phyloP scores from a whole-genome alignment of 768 basidiomycete genomes.

The Mycena pura region DNA sequence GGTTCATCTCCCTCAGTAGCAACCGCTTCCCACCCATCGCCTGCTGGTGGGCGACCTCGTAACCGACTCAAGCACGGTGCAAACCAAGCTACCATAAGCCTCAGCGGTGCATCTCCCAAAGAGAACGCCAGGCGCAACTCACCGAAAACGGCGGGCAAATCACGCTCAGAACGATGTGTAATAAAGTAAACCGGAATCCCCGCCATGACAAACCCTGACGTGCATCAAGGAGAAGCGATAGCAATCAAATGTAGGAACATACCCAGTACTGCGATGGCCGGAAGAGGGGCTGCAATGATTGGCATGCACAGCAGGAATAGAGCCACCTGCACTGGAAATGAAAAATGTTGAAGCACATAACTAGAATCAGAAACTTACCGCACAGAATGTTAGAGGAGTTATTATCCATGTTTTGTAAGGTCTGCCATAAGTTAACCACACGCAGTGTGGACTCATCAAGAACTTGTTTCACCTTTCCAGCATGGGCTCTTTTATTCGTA shows the following conservation, averaged over 20 bases:
- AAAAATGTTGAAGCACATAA: constrained; percentile 8
- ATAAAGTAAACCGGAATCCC: constrained; percentile 87
- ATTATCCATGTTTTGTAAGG: constrained; percentile 93
- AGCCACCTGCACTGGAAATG: constrained; percentile 62
- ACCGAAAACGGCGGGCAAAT: constrained; percentile 50
- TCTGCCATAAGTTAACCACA: constrained; percentile 44
- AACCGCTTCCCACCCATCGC: constrained; percentile 79
- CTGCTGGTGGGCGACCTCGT: constrained; percentile 57
- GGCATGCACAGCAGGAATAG: constrained; percentile 94
- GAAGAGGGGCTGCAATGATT: constrained; percentile 88
- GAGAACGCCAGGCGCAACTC: constrained; percentile 30
- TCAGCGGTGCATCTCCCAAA: constrained; percentile 18
- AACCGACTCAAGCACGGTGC: constrained; percentile 52
- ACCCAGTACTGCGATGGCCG: constrained; percentile 90
- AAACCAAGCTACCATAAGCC: constrained; percentile 46
- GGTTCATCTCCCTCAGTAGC: constrained; percentile 74
- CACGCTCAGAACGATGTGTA: constrained; percentile 61
- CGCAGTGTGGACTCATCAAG: background rate
- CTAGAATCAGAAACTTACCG: constrained; percentile 53
- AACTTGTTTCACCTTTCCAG: constrained; percentile 68
- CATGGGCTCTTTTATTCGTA: constrained; percentile 89
- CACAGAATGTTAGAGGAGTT: constrained; percentile 90
- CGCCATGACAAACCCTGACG: constrained; percentile 73
- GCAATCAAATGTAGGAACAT: constrained; percentile 29
- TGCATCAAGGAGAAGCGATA: constrained; percentile 9